Base-by-base conservation (phyloP, 2,329 filamentous ascomycete species). In the Xylaria sp. region DNA sequence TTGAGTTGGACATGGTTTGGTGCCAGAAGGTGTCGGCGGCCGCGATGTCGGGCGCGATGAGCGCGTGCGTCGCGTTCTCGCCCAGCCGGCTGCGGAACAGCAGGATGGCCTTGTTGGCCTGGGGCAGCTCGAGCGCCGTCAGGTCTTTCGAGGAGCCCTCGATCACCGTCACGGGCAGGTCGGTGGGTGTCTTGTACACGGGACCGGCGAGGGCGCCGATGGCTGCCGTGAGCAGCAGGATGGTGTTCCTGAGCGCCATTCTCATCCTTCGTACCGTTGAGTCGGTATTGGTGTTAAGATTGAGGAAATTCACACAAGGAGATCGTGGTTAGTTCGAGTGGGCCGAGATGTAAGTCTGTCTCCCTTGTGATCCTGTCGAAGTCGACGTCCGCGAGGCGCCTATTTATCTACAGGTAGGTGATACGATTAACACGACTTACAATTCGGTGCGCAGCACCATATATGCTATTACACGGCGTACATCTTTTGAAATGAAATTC, bases 1-100 rank as follows among this genome's bases (percentile, higher is more conserved):
- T 66, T 44, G 65, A 60, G 18, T 50, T 54, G 13, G 65, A 46
- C 0, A 72, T 48, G 1, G 20, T 13, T 13, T 57, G 1, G 25
- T 67, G 64, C 67, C 69, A 72, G 65, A 31, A 70, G 2, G 46
- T 28, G 57, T 72, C 58, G 13, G 67, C 68, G 13, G 65, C 67
- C 18, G 52, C 62, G 3, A 72, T 39, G 44, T 72, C 70, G 18
- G 57, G 4, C 37, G 62, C 60, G 41, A 72, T 37, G 48, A 72
- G 65, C 10, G 41, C 54, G 23, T 55, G 57, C 7, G 68, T 67
- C 31, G 39, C 68, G 10, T 63, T 46, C 51, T 69, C 57, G n/a
- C 68, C 68, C 0, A 72, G 70, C 0, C 63, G 68, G 12, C 52
- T 65, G n/a, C 62, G 70, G 65, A 56, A 72, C 1, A 67, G 62